These are phyloP conservation scores for Jackrogersella multiformis DNA, from an alignment of 495 filamentous ascomycete genomes.

Conservation along the genomic window DNA sequence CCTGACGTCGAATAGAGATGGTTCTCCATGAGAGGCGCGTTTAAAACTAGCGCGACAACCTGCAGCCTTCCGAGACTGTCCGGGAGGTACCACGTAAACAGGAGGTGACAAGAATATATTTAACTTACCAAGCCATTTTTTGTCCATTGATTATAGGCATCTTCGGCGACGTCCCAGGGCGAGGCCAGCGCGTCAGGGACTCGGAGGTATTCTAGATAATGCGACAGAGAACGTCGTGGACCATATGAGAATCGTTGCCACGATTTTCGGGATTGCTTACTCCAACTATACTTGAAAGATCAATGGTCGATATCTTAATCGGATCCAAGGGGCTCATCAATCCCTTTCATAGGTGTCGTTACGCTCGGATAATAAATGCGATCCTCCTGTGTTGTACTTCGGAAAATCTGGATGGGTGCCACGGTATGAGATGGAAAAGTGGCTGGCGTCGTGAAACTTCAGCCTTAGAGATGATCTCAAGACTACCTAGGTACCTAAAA, in stretches of 20 bases:
- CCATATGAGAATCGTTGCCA: slow-evolving; percentile 12
- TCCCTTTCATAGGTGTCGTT: slow-evolving; percentile 8
- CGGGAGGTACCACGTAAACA: slow-evolving; percentile 8
- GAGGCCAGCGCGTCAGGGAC: slow-evolving; percentile 20
- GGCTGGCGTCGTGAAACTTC: slow-evolving; percentile 24
- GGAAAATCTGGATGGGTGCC: slow-evolving; percentile 6
- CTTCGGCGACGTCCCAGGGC: slow-evolving; percentile 28
- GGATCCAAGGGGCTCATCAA: background rate
- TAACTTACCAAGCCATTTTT: slow-evolving; percentile 68
- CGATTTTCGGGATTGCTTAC: background rate
- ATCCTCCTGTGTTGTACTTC: slow-evolving; percentile 6
- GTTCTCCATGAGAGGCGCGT: slow-evolving; percentile 24
- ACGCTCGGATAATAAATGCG: slow-evolving; percentile 9
- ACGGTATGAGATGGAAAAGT: slow-evolving; percentile 17
- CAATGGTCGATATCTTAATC: slow-evolving; percentile 1
- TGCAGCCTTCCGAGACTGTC: slow-evolving; percentile 33
- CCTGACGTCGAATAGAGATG: slow-evolving; percentile 12
- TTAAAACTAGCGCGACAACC: slow-evolving; percentile 24
- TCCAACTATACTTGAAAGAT: slow-evolving; percentile 17
- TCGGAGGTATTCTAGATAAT: background rate
- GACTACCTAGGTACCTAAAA: slow-evolving; percentile 1
- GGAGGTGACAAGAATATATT: slow-evolving; percentile 19
- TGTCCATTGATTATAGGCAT: slow-evolving; percentile 66
- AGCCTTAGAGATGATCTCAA: slow-evolving; percentile 12
- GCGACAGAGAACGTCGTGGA: slow-evolving; percentile 8